Evolutionary conservation across 345 rosid species (phyloP), one percentile per base, ranked within the genome.

Genomic region (Linum tenue): DNA sequence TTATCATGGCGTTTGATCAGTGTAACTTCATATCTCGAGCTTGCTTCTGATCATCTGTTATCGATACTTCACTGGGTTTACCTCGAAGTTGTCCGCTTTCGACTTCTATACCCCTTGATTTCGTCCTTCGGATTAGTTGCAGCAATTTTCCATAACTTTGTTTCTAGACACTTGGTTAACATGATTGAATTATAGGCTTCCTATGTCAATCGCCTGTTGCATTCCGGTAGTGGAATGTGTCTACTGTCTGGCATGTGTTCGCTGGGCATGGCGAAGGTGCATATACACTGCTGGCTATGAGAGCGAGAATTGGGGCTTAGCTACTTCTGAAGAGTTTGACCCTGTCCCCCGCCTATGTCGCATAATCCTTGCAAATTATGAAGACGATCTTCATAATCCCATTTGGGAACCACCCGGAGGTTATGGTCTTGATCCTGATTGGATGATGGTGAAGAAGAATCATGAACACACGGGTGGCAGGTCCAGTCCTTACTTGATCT

Each of bases 361-460:
- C 59, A 61, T 86, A 61, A 75, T 90, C 73, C 76, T 92, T 42
- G 73, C 98, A 16, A 81, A 73, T 35, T 92, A 90, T 17, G 96
- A 90, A 75, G 91, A 84, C 4, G 89, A 92, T 83, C 87, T 92
- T 42, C 81, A 75, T 5, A 72, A 82, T 65, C 92, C 97, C 2
- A 44, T 85, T 56, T 92, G 97, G 97, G 94, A 85, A 10, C 98
- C 97, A 11, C 92, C 96, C 4, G 84, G 83, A 42, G 97, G 98
- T 11, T 90, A 90, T 76, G 85, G 92, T 31, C 77, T 90, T 37
- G 72, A 90, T 22, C 96, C 97, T 2, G 79, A 88, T 73, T 83
- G 81, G 68, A 82, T 90, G 22, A 37, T 90, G 64, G 60, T 78
- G 17, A 82, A 78, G 60, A 90, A 82, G 79, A 81, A 80, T 72